phyloP scores from a whole-genome alignment of 2,329 filamentous ascomycete species.

The Fusarium clavum region DNA sequence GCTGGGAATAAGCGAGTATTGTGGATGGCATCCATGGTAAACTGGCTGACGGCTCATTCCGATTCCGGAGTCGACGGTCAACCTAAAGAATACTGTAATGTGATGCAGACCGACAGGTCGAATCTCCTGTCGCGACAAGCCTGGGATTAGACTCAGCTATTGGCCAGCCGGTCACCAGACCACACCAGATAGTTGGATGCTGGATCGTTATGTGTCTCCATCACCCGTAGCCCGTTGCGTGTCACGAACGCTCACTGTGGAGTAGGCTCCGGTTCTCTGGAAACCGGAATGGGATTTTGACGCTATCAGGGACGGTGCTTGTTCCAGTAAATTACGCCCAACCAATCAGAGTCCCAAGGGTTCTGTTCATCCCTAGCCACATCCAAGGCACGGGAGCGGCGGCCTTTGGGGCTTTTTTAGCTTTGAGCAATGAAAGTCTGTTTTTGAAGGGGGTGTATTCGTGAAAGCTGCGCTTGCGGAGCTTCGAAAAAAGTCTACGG shows the following conservation, averaged over 20 bases:
- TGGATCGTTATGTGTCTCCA: constrained; percentile 42
- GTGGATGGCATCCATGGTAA: background rate
- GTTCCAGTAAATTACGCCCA: constrained; percentile 33
- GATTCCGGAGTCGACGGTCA: constrained; percentile 30
- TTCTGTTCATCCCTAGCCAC: constrained; percentile 36
- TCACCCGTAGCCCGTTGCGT: constrained; percentile 35
- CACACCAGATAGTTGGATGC: constrained; percentile 40
- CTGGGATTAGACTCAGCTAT: constrained; percentile 29
- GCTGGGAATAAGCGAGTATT: background rate
- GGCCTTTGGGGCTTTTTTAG: constrained; percentile 34
- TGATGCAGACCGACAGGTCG: constrained; percentile 30
- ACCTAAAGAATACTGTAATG: constrained; percentile 20
- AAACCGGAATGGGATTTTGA: constrained; percentile 44
- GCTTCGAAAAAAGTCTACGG: constrained; percentile 22
- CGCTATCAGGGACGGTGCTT: constrained; percentile 41
- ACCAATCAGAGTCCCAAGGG: constrained; percentile 42
- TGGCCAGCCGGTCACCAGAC: constrained; percentile 28
- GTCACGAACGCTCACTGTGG: constrained; percentile 47
- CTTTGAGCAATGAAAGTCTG: constrained; percentile 40
- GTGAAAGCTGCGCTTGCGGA: constrained; percentile 24
- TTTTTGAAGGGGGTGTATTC: constrained; percentile 36
- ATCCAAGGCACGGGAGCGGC: constrained; percentile 47
- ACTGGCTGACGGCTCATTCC: constrained; percentile 2
- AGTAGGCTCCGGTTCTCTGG: constrained; percentile 51
- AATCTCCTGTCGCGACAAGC: constrained; percentile 25